A percentile compares a stretch with the other conserved stretches of the same genome.
phyloP scores from a whole-genome alignment of 2,329 filamentous ascomycete genomes.

The Teratosphaeriaceae sp. region DNA sequence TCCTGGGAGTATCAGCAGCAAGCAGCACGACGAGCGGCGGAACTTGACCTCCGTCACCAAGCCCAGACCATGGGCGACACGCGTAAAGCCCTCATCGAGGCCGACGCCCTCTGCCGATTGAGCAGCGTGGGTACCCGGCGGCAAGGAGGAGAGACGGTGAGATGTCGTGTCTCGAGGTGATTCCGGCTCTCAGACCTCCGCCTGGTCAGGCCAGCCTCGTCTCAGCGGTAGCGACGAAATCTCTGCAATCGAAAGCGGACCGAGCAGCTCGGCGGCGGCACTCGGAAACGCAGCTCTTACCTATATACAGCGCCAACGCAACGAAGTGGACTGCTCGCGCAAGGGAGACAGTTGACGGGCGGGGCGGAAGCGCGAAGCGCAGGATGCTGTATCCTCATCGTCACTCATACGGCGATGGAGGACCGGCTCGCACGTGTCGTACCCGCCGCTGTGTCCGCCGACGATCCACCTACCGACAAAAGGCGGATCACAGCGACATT shows the following conservation, averaged over 20 bases:
- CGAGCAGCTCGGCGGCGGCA: slow-evolving; percentile 1
- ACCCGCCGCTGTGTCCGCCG: slow-evolving; percentile 1
- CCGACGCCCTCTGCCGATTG: not conserved
- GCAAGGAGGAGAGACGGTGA: slow-evolving; percentile 1
- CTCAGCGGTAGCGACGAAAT: slow-evolving; percentile 2
- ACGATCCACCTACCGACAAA: not conserved
- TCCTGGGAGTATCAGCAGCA: too few species aligned
- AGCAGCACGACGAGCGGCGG: too few species aligned
- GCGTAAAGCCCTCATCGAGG: not conserved
- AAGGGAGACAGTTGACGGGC: slow-evolving; percentile 1
- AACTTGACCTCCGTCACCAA: too few species aligned
- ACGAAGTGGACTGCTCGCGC: not conserved
- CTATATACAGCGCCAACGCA: slow-evolving; percentile 1
- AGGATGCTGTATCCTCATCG: slow-evolving; percentile 1
- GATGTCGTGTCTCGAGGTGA: slow-evolving; percentile 1
- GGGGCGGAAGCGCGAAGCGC: not conserved
- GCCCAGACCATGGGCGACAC: not conserved
- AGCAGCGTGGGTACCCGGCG: not conserved
- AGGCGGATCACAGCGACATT: not conserved
- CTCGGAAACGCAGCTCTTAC: not conserved
- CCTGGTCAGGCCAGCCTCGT: slow-evolving; percentile 1
- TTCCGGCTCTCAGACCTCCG: slow-evolving; percentile 5
- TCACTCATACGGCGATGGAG: not conserved
- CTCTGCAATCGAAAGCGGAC: slow-evolving; percentile 1
- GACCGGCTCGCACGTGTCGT: not conserved